Evolutionary conservation across 495 filamentous ascomycete species (phyloP).

Genomic region (Xylaria palmicola): DNA sequence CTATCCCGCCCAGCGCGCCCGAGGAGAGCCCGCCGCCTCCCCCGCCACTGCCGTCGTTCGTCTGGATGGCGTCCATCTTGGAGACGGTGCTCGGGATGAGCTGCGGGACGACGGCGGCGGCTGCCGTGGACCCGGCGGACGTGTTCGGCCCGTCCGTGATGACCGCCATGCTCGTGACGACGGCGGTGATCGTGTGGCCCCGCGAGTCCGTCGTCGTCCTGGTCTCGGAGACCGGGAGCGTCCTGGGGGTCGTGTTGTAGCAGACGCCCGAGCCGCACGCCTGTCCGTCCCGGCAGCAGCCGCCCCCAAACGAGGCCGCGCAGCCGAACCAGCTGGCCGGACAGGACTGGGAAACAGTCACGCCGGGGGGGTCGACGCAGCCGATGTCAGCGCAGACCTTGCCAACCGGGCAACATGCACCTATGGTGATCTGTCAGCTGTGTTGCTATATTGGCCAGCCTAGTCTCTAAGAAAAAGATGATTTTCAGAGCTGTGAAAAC

Average conservation of each 20-base stretch:
- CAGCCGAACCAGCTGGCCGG: slow-evolving; percentile 37
- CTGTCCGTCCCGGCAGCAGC: slow-evolving; percentile 42
- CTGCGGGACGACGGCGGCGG: slow-evolving; percentile 25
- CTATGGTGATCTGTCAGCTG: slow-evolving; percentile 16
- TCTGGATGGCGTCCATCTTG: slow-evolving; percentile 33
- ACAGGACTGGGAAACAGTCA: slow-evolving; percentile 25
- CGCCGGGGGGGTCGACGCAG: slow-evolving; percentile 35
- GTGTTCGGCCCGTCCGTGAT: slow-evolving; percentile 25
- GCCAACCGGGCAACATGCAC: slow-evolving; percentile 30
- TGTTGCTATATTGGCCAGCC: too few relatives aligned
- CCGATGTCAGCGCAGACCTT: slow-evolving; percentile 29
- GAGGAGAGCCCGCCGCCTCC: slow-evolving; percentile 27
- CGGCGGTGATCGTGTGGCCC: slow-evolving; percentile 28
- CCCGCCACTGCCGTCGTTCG: slow-evolving; percentile 6
- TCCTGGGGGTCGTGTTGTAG: slow-evolving; percentile 35
- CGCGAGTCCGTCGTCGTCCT: slow-evolving; percentile 35
- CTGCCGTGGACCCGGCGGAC: slow-evolving; percentile 14
- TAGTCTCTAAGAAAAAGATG: too few relatives aligned
- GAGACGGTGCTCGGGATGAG: slow-evolving; percentile 40
- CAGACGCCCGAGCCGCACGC: slow-evolving; percentile 38
- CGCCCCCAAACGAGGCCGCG: slow-evolving; percentile 36
- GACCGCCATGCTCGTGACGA: slow-evolving; percentile 26
- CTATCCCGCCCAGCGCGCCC: slow-evolving; percentile 42
- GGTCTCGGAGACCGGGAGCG: slow-evolving; percentile 29
- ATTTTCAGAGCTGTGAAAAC: too few relatives aligned